Evolutionary conservation across 345 rosid genomes (phyloP).

Genomic region (Eucalyptus rudis): DNA sequence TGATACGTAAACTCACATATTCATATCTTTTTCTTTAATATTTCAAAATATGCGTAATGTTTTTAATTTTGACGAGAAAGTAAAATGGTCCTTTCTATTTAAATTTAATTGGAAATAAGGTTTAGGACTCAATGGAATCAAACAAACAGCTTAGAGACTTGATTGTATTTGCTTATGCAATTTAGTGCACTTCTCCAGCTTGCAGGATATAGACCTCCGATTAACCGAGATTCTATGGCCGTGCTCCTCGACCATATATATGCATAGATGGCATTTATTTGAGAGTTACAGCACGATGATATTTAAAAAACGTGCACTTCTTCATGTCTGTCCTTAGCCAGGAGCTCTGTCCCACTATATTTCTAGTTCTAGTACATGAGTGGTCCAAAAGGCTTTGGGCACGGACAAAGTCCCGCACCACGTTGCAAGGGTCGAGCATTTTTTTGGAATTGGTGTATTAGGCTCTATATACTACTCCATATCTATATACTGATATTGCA

Average conservation of each 20-base stretch:
- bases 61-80: neutral
- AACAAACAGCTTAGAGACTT: neutral
- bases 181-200: neutral
- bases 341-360: neutral
- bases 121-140: neutral
- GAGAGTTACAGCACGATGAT: neutral
- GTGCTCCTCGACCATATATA: neutral
- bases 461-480: neutral
- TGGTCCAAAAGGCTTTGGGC: neutral
- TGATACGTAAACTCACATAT: neutral
- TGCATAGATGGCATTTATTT: neutral
- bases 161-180: neutral
- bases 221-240: neutral
- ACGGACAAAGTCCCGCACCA: neutral
- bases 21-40: neutral
- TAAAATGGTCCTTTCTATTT: neutral
- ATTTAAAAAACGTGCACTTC: neutral
- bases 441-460: accelerated
- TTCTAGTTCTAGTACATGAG: neutral
- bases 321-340: neutral
- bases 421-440: neutral
- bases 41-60: neutral
- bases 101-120: too few species aligned
- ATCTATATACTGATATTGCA: neutral
- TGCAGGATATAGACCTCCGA: neutral